These are phyloP conservation scores for Pholiota conissans DNA, from an alignment of 768 basidiomycete species.

Conservation along the genomic window DNA sequence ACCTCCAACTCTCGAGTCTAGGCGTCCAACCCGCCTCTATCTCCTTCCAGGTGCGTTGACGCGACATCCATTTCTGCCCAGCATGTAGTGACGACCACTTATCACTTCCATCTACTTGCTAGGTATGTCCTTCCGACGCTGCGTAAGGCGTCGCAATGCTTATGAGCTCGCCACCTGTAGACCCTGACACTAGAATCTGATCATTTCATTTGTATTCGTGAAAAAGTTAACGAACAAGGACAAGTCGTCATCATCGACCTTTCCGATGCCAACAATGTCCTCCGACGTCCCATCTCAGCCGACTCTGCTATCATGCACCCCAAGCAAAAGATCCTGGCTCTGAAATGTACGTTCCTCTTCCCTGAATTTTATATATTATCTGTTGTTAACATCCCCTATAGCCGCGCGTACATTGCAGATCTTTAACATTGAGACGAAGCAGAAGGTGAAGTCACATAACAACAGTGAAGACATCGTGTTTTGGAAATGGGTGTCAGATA, in stretches of 20 bases:
- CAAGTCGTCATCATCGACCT: conserved; percentile 99
- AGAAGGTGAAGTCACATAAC: conserved; percentile 94
- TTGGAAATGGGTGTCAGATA: conserved; percentile 98
- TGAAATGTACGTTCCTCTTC: conserved; percentile 70
- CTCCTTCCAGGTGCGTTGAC: conserved; percentile 83
- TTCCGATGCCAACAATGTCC: conserved; percentile 94
- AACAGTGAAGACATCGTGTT: conserved; percentile 95
- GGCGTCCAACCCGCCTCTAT: conserved; percentile 97
- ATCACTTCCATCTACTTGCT: conserved; percentile 14
- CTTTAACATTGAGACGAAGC: conserved; percentile 97
- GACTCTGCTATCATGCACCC: conserved; percentile 99
- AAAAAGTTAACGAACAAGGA: conserved; percentile 92
- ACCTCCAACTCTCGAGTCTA: conserved; percentile 91
- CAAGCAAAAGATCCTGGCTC: conserved; percentile 91
- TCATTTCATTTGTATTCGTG: conserved; percentile 96
- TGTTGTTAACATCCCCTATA: conserved; percentile 32
- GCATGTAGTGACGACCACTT: conserved; percentile 26
- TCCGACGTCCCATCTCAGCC: conserved; percentile 94
- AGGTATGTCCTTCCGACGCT: conserved; percentile 29
- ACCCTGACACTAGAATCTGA: conserved; percentile 96
- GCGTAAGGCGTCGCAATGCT: neutral
- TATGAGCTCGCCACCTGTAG: conserved; percentile 34
- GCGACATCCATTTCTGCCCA: conserved; percentile 34
- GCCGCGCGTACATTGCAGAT: conserved; percentile 94
- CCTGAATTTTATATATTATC: neutral